Evolutionary conservation across 345 rosid genomes (phyloP).

Genomic region (Capsella bursapastoris): DNA sequence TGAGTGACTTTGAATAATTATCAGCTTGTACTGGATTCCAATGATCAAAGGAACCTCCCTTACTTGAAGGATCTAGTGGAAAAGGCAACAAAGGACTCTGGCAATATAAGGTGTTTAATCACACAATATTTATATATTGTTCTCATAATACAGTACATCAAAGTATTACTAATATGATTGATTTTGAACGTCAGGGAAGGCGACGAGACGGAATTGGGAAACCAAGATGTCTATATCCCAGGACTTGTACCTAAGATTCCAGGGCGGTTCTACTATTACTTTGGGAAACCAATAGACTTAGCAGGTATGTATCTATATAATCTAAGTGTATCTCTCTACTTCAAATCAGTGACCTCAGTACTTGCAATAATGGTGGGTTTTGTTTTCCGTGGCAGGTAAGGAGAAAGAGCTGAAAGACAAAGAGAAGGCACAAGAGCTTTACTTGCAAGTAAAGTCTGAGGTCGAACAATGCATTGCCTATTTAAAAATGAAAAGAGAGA

Average conservation of each 20-base stretch:
- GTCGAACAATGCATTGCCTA: conserved; percentile 60
- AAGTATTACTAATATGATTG: not conserved
- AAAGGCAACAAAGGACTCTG: conserved; percentile 44
- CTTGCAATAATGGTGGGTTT: not conserved
- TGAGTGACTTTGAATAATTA: not conserved
- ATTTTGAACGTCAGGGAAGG: conserved; percentile 48
- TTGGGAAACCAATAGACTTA: conserved; percentile 79
- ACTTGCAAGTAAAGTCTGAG: conserved; percentile 66
- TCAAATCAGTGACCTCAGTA: not conserved
- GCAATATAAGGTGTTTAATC: conserved; percentile 58
- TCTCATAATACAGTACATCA: not conserved
- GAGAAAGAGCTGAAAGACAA: conserved; percentile 55
- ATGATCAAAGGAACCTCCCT: conserved; percentile 75
- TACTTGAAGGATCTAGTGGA: conserved; percentile 50
- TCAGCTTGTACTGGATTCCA: conserved; percentile 63
- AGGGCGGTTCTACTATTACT: conserved; percentile 70
- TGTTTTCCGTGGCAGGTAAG: conserved; percentile 45
- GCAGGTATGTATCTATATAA: conserved; percentile 47
- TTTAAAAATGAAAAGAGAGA: conserved; percentile 66
- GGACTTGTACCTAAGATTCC: conserved; percentile 73
- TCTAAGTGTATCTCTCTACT: not conserved
- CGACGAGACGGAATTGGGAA: conserved; percentile 57
- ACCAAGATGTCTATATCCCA: conserved; percentile 61
- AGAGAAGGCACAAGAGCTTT: conserved; percentile 61
- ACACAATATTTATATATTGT: not conserved